Conservation (phyloP, 768 basidiomycete genomes). For the Podaxis mareebaensis region DNA sequence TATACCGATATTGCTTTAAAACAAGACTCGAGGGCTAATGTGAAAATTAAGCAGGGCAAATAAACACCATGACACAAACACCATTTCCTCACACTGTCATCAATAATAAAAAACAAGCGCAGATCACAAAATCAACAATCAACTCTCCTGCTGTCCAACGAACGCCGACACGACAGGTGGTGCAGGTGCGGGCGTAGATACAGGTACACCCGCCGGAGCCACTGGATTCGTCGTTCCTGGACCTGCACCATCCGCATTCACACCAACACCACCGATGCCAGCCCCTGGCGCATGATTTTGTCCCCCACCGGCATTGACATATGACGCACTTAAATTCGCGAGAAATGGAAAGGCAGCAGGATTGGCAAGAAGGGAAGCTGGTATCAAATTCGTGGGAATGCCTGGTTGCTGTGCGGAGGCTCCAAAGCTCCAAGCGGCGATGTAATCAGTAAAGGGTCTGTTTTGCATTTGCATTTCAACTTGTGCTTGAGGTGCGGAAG, state of each 20-base stretch:
- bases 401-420: not conserved
- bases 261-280: not conserved
- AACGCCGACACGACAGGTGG: constrained; percentile 6
- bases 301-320: not conserved
- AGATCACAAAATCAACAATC: not conserved
- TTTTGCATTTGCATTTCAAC: no score
- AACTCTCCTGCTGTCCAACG: constrained; percentile 10
- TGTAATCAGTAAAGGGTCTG: no score
- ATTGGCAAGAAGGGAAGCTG: not conserved
- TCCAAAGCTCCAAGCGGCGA: not conserved
- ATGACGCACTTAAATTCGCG: constrained; percentile 2
- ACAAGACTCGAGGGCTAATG: not conserved
- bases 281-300: not conserved
- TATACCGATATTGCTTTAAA: not conserved
- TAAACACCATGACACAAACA: not conserved
- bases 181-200: not conserved
- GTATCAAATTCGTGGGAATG: not conserved
- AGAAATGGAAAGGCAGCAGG: constrained; percentile 2
- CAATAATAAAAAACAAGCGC: not conserved
- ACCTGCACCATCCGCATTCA: not conserved
- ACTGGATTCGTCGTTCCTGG: not conserved
- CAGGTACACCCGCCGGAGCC: not conserved
- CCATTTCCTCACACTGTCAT: no score
- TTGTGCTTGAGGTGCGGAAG: no score
- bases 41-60: not conserved